These are phyloP conservation scores for Coelastrella sp. DNA, from an alignment of 139 green algal species.

Conservation along the genomic window DNA sequence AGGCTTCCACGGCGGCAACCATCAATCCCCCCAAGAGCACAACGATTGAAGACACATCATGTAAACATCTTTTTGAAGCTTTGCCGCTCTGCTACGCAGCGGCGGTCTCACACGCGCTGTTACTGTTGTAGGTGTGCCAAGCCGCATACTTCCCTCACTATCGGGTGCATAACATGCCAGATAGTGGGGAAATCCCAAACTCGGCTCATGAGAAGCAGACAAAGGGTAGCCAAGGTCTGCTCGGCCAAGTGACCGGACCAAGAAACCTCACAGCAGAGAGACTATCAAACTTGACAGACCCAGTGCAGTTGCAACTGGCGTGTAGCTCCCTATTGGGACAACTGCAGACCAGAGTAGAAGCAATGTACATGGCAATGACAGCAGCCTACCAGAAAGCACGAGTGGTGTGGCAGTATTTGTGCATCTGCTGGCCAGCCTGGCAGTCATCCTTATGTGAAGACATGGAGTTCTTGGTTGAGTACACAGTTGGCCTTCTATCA, in stretches of 20 bases:
- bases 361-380: not conserved
- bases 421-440: slow-evolving; percentile 25
- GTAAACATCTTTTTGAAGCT: not conserved
- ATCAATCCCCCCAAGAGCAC: not conserved
- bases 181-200: no score
- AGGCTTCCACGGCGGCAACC: not conserved
- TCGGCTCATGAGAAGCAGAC: not conserved
- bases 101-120: not conserved
- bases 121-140: not conserved
- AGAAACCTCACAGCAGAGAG: not conserved
- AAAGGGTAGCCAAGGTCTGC: not conserved
- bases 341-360: not conserved
- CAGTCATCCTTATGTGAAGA: slow-evolving; percentile 3
- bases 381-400: not conserved
- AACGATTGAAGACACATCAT: not conserved
- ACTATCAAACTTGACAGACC: not conserved
- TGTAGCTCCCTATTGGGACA: not conserved
- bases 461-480: slow-evolving; percentile 24
- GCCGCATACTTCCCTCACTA: slow-evolving; percentile 1
- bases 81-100: not conserved
- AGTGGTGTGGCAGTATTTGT: not conserved
- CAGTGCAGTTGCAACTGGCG: slow-evolving; percentile 6
- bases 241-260: not conserved
- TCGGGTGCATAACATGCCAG: not conserved
- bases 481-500: not conserved